Evolutionary conservation across 345 rosid genomes (phyloP).

Genomic region (Microthlaspi erraticum): DNA sequence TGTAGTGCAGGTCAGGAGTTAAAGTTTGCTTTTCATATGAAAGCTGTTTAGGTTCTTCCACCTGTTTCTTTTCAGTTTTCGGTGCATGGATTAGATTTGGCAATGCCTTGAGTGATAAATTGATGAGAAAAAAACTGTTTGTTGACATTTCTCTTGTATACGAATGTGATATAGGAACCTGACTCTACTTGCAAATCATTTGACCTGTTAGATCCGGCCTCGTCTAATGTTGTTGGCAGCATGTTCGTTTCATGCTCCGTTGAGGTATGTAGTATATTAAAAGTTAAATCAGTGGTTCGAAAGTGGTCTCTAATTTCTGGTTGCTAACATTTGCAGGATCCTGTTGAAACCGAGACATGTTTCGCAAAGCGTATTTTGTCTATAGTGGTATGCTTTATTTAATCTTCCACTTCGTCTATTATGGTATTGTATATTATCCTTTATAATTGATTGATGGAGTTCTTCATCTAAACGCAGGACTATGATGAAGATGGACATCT

Average conservation of each 20-base stretch:
- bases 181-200: constrained; percentile 54
- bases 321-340: constrained; percentile 65
- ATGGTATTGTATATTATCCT: constrained; percentile 10
- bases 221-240: constrained; percentile 69
- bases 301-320: constrained; percentile 36
- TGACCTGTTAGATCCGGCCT: constrained; percentile 75
- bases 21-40: constrained; percentile 1
- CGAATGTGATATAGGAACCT: constrained; percentile 58
- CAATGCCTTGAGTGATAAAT: constrained; percentile 7
- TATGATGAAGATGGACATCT: constrained; percentile 81
- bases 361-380: constrained; percentile 87
- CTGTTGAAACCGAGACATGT: constrained; percentile 80
- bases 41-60: constrained; percentile 30
- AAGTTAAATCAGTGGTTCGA: background rate
- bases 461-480: constrained; percentile 59
- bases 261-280: constrained; percentile 62
- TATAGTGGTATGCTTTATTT: constrained; percentile 65
- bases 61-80: background rate
- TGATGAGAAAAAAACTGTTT: background rate
- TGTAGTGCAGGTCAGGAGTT: constrained; percentile 59
- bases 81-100: constrained; percentile 9
- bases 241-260: constrained; percentile 74
- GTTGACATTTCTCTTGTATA: constrained; percentile 2
- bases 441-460: constrained; percentile 37
- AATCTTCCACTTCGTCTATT: background rate